These are phyloP conservation scores for Porphyrellus cyaneotinctus DNA, from an alignment of 768 basidiomycete genomes.

Conservation along the genomic window DNA sequence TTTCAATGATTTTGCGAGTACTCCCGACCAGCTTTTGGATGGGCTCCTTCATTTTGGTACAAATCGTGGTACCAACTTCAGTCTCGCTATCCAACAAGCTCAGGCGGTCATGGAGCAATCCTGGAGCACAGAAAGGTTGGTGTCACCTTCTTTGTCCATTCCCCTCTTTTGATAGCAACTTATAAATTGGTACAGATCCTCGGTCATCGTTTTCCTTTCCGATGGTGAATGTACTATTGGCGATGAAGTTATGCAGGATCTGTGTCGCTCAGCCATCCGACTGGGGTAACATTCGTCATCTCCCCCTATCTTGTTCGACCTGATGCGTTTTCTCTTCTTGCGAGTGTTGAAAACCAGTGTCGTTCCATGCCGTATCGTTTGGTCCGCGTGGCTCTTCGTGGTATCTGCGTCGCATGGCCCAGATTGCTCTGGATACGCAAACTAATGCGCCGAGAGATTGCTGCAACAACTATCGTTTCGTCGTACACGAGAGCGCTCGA, in stretches of 20 bases:
- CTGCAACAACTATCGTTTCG: conserved; percentile 35
- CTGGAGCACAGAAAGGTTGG: conserved; percentile 51
- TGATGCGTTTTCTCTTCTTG: background rate
- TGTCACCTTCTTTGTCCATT: background rate
- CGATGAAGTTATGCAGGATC: conserved; percentile 36
- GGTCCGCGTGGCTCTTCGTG: conserved; percentile 30
- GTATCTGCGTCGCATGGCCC: conserved; percentile 45
- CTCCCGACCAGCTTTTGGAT: conserved; percentile 42
- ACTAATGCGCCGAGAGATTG: conserved; percentile 39
- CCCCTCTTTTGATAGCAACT: too few relatives aligned
- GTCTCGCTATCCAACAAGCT: conserved; percentile 35
- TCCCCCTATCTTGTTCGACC: background rate
- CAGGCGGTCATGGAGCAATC: conserved; percentile 38
- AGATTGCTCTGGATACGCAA: conserved; percentile 48
- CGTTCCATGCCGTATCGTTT: conserved; percentile 59
- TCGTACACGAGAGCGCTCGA: conserved; percentile 50
- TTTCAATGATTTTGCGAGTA: conserved; percentile 44
- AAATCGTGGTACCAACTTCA: conserved; percentile 42
- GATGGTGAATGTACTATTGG: conserved; percentile 46
- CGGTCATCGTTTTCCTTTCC: conserved; percentile 38
- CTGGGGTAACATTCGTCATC: conserved; percentile 37
- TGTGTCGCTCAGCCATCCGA: conserved; percentile 40
- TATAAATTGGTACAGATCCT: conserved; percentile 11
- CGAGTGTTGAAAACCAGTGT: conserved; percentile 46
- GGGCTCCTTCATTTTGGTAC: conserved; percentile 32